Percentiles rank a stretch among this genome's conserved stretches.
These are phyloP conservation scores for Vachellia pachyceras DNA, from an alignment of 306 rosid genomes.

Conservation along the genomic window DNA sequence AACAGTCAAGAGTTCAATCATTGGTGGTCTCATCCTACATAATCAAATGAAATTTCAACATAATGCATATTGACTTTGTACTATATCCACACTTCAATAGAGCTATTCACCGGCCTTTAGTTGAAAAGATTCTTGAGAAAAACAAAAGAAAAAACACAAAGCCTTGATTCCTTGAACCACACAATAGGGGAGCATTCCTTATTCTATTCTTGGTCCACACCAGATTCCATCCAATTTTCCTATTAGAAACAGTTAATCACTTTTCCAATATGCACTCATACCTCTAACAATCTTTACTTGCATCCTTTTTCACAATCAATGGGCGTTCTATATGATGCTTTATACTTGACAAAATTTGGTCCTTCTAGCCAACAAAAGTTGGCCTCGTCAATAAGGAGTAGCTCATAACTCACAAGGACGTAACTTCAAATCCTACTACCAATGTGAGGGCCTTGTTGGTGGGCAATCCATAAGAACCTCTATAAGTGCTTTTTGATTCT, in stretches of 20 bases:
- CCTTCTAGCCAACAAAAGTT: neutral
- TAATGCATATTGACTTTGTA: neutral
- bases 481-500: too few species aligned
- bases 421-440: too few species aligned
- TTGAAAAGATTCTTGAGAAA: neutral
- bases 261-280: neutral
- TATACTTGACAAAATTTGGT: constrained; percentile 1
- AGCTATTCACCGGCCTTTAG: neutral
- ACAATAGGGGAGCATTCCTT: neutral
- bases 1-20: neutral
- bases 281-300: neutral
- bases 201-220: constrained; percentile 1
- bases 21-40: neutral
- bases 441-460: too few species aligned
- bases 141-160: neutral
- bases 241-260: constrained; percentile 2
- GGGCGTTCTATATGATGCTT: neutral
- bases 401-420: too few species aligned
- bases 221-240: constrained; percentile 5
- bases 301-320: neutral
- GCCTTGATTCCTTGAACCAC: neutral
- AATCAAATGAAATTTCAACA: constrained; percentile 15
- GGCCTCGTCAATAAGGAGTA: too few species aligned
- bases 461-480: too few species aligned
- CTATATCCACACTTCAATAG: neutral